A percentile compares a stretch with the other conserved stretches of the same genome.
These are phyloP conservation scores for Exophiala sp. DNA, from an alignment of 2,329 filamentous ascomycete genomes.

Conservation along the genomic window DNA sequence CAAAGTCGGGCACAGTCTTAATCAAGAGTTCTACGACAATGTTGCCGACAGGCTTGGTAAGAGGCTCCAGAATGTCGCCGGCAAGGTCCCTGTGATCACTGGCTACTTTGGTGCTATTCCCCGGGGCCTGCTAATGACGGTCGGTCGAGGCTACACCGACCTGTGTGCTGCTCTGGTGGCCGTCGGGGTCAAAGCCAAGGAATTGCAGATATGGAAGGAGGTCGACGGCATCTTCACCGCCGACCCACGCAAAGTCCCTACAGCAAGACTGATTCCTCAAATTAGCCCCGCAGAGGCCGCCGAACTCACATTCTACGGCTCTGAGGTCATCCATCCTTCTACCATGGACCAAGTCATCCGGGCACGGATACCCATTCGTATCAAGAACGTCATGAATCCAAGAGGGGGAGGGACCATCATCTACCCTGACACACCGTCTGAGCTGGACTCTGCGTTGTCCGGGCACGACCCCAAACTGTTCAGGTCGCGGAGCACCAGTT, in stretches of 20 bases:
- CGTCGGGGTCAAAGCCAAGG: constrained; percentile 76
- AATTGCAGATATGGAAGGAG: constrained; percentile 98
- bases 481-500: constrained; percentile 43
- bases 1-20: constrained; percentile 52
- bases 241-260: constrained; percentile 84
- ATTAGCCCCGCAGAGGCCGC: constrained; percentile 94
- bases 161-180: constrained; percentile 88
- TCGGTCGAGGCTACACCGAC: constrained; percentile 94
- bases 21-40: constrained; percentile 63
- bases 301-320: constrained; percentile 88
- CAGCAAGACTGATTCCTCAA: constrained; percentile 75
- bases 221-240: constrained; percentile 90
- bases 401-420: constrained; percentile 58
- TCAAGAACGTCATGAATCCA: constrained; percentile 65
- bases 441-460: constrained; percentile 43
- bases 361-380: constrained; percentile 60
- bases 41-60: constrained; percentile 57
- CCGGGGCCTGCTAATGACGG: constrained; percentile 81
- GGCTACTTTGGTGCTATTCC: constrained; percentile 94
- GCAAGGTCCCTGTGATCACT: constrained; percentile 71
- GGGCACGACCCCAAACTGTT: constrained; percentile 43
- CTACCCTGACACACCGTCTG: constrained; percentile 63
- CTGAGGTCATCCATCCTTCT: constrained; percentile 96
- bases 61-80: constrained; percentile 59
- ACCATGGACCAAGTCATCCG: constrained; percentile 90